Conservation (phyloP, 306 rosid species). For the Pyrus bretschneideri region DNA sequence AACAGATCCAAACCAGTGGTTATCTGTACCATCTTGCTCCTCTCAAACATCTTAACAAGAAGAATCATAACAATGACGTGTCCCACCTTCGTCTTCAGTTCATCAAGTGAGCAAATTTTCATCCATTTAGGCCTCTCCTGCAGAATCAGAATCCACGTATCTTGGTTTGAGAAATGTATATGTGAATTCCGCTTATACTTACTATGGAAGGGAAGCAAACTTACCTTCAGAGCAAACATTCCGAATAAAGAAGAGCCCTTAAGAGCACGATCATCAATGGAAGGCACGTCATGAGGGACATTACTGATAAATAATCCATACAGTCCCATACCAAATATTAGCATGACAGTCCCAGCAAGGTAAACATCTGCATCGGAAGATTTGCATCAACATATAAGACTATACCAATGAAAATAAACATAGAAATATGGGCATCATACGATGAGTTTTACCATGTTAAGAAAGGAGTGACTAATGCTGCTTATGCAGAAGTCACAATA, state of each 20-base stretch:
- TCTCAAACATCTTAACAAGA: constrained; percentile 93
- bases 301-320: constrained; percentile 86
- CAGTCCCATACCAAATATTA: constrained; percentile 92
- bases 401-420: not conserved
- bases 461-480: not conserved
- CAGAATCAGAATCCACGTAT: constrained; percentile 3
- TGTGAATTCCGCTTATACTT: not conserved
- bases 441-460: not conserved
- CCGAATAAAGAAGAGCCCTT: constrained; percentile 82
- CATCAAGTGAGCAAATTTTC: constrained; percentile 89
- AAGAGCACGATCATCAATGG: constrained; percentile 64
- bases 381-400: constrained; percentile 7
- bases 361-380: constrained; percentile 73
- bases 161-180: not conserved
- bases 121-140: constrained; percentile 92
- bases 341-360: constrained; percentile 97
- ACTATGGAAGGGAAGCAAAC: not conserved
- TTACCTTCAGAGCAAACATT: constrained; percentile 94
- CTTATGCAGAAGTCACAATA: not conserved
- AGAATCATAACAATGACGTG: constrained; percentile 97
- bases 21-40: constrained; percentile 90
- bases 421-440: not conserved
- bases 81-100: constrained; percentile 90
- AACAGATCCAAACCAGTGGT: constrained; percentile 77
- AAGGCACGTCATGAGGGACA: constrained; percentile 42